Percentiles rank a stretch among this genome's conserved stretches.
Evolutionary conservation across 2,329 filamentous ascomycete genomes (phyloP).

Genomic region (Orbilia oligospora): DNA sequence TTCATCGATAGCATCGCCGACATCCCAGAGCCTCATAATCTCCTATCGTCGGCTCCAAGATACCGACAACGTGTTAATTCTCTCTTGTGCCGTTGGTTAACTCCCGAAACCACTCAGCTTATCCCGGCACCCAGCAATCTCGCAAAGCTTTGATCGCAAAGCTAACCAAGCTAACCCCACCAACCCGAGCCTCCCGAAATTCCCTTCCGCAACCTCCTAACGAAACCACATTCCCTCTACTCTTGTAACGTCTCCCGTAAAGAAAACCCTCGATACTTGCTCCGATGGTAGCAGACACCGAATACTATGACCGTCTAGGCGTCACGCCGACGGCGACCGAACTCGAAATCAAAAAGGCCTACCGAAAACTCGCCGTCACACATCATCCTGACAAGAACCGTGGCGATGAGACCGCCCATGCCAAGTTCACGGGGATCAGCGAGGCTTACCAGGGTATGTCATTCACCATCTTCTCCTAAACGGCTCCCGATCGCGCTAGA

Average conservation of each 20-base stretch:
- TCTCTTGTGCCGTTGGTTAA: constrained; percentile 8
- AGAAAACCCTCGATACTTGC: constrained; percentile 2
- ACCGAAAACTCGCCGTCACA: constrained; percentile 92
- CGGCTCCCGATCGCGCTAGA: background rate
- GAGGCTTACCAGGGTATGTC: constrained; percentile 75
- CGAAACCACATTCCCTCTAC: background rate
- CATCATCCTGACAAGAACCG: constrained; percentile 93
- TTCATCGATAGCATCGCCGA: constrained; percentile 30
- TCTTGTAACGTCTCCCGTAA: background rate
- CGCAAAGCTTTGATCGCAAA: constrained; percentile 29
- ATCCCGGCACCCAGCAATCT: constrained; percentile 15
- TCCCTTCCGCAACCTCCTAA: background rate
- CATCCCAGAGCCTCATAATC: background rate
- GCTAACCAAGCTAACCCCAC: constrained; percentile 30
- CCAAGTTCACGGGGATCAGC: constrained; percentile 81
- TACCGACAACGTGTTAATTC: constrained; percentile 19
- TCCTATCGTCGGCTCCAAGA: constrained; percentile 26
- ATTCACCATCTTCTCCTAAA: constrained; percentile 64
- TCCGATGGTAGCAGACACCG: constrained; percentile 87
- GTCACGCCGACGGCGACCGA: constrained; percentile 88
- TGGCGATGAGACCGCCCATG: constrained; percentile 91
- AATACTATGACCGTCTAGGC: constrained; percentile 83
- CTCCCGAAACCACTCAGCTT: constrained; percentile 21
- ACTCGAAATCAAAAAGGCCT: constrained; percentile 96
- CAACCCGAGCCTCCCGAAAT: constrained; percentile 15